These are phyloP conservation scores for Stachybotrys chartarum DNA, from an alignment of 2,329 filamentous ascomycete species.

Conservation along the genomic window DNA sequence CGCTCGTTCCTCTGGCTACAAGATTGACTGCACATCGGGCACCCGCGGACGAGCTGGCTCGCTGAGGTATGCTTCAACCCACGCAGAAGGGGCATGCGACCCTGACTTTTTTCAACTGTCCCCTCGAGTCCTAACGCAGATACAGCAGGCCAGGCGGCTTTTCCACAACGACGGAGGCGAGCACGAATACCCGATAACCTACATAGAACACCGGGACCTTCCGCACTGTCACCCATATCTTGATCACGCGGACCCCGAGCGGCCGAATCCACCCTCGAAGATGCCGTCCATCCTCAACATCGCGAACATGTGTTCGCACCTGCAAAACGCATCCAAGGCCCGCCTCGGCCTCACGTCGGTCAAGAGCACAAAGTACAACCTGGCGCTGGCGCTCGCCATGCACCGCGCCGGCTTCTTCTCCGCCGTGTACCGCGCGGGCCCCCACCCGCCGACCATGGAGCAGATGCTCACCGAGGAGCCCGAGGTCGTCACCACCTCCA, in stretches of 20 bases:
- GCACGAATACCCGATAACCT: neutral
- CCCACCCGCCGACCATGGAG: conserved; percentile 42
- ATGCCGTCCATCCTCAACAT: conserved; percentile 58
- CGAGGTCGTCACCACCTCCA: conserved; percentile 57
- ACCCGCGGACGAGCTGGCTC: neutral
- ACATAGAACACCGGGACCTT: neutral
- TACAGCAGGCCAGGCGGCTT: neutral
- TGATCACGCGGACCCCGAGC: neutral
- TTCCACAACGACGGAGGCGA: neutral
- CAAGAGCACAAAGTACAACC: conserved; percentile 72
- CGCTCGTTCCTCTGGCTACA: neutral
- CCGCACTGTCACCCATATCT: neutral
- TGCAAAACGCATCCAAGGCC: conserved; percentile 83
- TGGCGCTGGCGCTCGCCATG: conserved; percentile 66
- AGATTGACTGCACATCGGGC: neutral
- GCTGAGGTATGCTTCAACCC: neutral
- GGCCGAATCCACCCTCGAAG: neutral
- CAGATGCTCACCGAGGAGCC: conserved; percentile 38
- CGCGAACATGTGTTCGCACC: conserved; percentile 77
- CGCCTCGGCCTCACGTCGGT: conserved; percentile 79
- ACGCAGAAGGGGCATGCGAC: neutral
- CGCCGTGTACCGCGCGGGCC: conserved; percentile 65
- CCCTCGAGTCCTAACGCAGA: neutral
- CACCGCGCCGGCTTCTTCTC: conserved; percentile 79
- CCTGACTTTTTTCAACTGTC: neutral